Base-by-base conservation (phyloP, 768 basidiomycete species). In the Pseudohyphozyma bogoriensis region DNA sequence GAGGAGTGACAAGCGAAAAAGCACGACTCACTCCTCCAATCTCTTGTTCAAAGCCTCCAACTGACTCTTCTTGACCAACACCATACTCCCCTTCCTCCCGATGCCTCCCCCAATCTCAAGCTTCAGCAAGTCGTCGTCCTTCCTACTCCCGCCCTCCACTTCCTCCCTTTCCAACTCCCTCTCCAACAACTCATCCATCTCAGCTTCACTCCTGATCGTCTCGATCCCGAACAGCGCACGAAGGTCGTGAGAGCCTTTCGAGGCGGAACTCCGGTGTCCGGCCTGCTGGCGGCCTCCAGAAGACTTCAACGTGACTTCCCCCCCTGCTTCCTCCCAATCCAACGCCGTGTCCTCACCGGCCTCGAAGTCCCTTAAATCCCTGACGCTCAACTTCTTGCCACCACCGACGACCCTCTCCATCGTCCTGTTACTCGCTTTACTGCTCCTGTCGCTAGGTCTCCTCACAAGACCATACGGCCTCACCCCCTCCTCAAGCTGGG, bases 21-120 rank as follows among this genome's bases (percentile, higher is more conserved):
- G 16, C 4, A 22, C 9, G 4, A 42, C 36, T 12, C n/a, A 47
- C 28, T 62, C 64, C 32, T 53, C 37, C 49, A 65, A 40, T 1
- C 64, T 60, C 12, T 47, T 53, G 33, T 65, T 57, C 2, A 65
- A 51, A 16, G 54, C 64, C n/a, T 55, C 60, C 18, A 65, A 51
- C 31, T 65, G 60, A 26, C 54, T 56, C 13, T 56, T 62, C 51
- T 56, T 62, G 55, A 65, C 58, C n/a, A 65, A 33, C 1, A 65
- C 60, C 45, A 65, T 37, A 7, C 54, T 59, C 1, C 64, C 55
- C 36, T 65, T 65, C 51, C 55, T 52, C 6, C 55, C 40, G 0
- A 45, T 37, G 7, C 18, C 22, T 1, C 39, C 13, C 4, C 51
- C 60, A 13, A 65, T 42, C 57, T 62, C 36, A 32, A 58, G 40